A percentile compares a stretch with the other conserved stretches of the same genome.
These are phyloP conservation scores for Globisporangium rhizosaccharum DNA, from an alignment of 352 stramenopile species.

Conservation along the genomic window DNA sequence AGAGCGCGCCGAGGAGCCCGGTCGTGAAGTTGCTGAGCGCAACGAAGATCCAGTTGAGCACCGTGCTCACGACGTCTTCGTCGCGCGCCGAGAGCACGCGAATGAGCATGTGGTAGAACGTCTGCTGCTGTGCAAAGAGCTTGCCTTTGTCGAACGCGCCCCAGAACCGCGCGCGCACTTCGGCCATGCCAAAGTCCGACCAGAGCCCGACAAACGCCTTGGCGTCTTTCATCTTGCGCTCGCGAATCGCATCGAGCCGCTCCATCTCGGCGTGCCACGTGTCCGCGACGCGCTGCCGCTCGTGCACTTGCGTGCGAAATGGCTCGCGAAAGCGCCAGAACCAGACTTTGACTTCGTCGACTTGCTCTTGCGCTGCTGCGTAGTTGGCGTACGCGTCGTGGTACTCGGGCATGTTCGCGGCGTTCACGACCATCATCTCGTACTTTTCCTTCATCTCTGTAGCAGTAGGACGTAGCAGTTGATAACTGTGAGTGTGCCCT, in stretches of 20 bases:
- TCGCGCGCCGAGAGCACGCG: slow-evolving; percentile 59
- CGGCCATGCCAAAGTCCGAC: slow-evolving; percentile 77
- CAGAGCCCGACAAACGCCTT: slow-evolving; percentile 74
- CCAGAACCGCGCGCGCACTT: slow-evolving; percentile 78
- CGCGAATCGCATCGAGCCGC: slow-evolving; percentile 40
- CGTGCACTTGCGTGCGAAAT: slow-evolving; percentile 48
- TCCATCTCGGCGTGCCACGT: slow-evolving; percentile 58
- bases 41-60: slow-evolving; percentile 83
- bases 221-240: slow-evolving; percentile 76
- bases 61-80: slow-evolving; percentile 70
- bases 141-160: slow-evolving; percentile 80
- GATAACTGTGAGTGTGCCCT: background rate
- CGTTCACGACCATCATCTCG: slow-evolving; percentile 67
- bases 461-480: background rate
- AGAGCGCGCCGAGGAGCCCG: slow-evolving; percentile 69
- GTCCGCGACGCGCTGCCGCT: slow-evolving; percentile 52
- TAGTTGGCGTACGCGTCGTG: slow-evolving; percentile 59
- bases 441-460: slow-evolving; percentile 70
- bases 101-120: slow-evolving; percentile 85
- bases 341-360: slow-evolving; percentile 78
- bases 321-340: slow-evolving; percentile 84
- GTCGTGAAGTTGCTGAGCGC: slow-evolving; percentile 87
- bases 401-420: slow-evolving; percentile 75
- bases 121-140: slow-evolving; percentile 82
- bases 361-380: slow-evolving; percentile 41